phyloP scores from a whole-genome alignment of 352 stramenopile genomes.

The Globisporangium mamillatum region DNA sequence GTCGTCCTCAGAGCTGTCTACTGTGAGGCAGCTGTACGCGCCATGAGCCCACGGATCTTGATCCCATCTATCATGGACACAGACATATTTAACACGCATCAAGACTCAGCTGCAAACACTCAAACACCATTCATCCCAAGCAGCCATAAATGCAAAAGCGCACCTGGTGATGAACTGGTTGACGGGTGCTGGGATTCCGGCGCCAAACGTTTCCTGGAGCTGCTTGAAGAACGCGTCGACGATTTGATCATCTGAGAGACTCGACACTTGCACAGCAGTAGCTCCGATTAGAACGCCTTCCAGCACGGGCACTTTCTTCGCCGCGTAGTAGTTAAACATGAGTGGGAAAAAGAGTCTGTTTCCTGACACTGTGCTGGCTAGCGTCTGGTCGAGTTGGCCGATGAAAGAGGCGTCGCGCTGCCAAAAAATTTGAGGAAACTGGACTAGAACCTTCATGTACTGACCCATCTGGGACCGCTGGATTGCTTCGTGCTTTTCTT shows the following conservation, averaged over 20 bases:
- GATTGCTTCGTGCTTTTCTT: conserved; percentile 40
- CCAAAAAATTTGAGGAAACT: conserved; percentile 69
- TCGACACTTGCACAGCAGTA: conserved; percentile 35
- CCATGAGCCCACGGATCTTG: conserved; percentile 51
- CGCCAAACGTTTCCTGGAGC: conserved; percentile 44
- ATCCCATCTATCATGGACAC: conserved; percentile 41
- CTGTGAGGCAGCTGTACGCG: conserved; percentile 60
- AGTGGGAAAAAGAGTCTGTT: conserved; percentile 40
- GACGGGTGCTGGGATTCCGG: conserved; percentile 31
- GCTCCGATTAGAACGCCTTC: conserved; percentile 53
- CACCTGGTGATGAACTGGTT: conserved; percentile 54
- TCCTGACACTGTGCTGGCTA: background rate
- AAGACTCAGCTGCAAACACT: background rate
- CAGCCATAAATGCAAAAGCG: background rate
- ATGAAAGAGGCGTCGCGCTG: conserved; percentile 42
- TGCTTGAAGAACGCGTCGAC: conserved; percentile 39
- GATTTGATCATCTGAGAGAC: conserved; percentile 42
- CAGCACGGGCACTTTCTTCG: conserved; percentile 51
- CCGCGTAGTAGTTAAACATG: conserved; percentile 57
- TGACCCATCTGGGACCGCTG: conserved; percentile 55
- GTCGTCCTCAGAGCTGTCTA: conserved; percentile 59
- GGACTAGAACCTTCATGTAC: conserved; percentile 76
- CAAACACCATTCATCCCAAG: background rate
- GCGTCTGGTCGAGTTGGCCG: conserved; percentile 25
- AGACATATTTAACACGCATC: background rate